These are phyloP conservation scores for Hygrocybe coccinea DNA, from an alignment of 768 basidiomycete species.

Conservation along the genomic window DNA sequence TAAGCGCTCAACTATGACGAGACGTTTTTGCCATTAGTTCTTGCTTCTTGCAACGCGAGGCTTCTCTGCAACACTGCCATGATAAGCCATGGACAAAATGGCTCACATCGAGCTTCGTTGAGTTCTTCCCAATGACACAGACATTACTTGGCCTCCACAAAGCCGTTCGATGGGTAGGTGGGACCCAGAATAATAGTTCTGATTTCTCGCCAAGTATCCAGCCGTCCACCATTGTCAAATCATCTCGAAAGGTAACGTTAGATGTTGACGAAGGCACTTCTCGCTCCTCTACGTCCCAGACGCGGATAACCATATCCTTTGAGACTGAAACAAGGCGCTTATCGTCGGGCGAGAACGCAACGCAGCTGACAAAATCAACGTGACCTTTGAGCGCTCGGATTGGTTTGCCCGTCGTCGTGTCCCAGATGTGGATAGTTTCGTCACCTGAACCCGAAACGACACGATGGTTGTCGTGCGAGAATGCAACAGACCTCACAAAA, in stretches of 20 bases:
- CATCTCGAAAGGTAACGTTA: not conserved
- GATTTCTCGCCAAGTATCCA: not conserved
- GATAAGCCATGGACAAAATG: not conserved
- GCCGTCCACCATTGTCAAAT: not conserved
- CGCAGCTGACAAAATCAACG: too few species aligned
- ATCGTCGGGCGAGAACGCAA: too few species aligned
- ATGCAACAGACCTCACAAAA: not conserved
- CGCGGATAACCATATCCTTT: not conserved
- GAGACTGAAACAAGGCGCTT: not conserved
- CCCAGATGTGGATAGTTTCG: too few species aligned
- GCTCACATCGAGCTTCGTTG: not conserved
- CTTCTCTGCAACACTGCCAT: not conserved
- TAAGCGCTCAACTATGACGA: too few species aligned
- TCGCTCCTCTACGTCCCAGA: not conserved
- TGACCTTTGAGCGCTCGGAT: too few species aligned
- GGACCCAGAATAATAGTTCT: constrained; percentile 4
- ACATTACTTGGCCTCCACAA: constrained; percentile 4
- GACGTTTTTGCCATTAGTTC: too few species aligned
- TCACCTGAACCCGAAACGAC: not conserved
- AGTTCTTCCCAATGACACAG: not conserved
- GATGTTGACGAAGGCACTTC: not conserved
- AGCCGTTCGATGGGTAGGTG: not conserved
- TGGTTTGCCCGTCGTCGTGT: too few species aligned
- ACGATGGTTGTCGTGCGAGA: not conserved
- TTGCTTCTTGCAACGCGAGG: too few species aligned